These are phyloP conservation scores for Plasmopara viticola DNA, from an alignment of 352 stramenopile species.

Conservation along the genomic window DNA sequence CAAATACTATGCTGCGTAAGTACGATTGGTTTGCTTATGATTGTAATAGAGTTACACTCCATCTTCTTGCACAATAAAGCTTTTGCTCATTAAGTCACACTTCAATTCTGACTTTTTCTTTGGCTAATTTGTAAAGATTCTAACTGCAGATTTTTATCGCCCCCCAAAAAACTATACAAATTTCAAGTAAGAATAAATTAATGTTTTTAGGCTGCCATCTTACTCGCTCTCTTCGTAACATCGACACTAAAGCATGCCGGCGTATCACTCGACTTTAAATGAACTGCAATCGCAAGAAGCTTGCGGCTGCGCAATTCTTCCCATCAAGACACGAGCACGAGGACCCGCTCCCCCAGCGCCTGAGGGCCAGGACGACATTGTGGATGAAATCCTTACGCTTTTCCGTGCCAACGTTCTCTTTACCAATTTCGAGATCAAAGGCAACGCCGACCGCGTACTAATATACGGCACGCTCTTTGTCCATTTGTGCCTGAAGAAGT, in stretches of 20 bases:
- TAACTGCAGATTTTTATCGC: too few species aligned
- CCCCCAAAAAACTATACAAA: too few species aligned
- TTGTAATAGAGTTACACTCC: too few species aligned
- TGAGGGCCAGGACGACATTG: slow-evolving; percentile 84
- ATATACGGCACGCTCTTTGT: slow-evolving; percentile 93
- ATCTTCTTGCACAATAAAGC: too few species aligned
- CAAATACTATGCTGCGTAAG: too few species aligned
- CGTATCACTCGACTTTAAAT: slow-evolving; percentile 89
- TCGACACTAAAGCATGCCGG: slow-evolving; percentile 51
- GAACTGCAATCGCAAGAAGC: slow-evolving; percentile 59
- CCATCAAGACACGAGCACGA: slow-evolving; percentile 83
- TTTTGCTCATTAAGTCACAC: too few species aligned
- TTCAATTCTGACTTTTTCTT: too few species aligned
- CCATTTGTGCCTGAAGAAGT: slow-evolving; percentile 87
- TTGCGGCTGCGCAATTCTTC: slow-evolving; percentile 85
- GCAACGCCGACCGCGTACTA: slow-evolving; percentile 86
- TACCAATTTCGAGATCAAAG: slow-evolving; percentile 92
- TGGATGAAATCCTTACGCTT: slow-evolving; percentile 90
- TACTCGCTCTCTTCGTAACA: too few species aligned
- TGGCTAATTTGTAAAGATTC: too few species aligned
- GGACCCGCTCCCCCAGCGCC: slow-evolving; percentile 80
- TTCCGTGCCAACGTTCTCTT: slow-evolving; percentile 94
- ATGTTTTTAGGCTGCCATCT: too few species aligned
- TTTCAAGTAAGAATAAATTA: too few species aligned
- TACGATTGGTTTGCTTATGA: too few species aligned